Evolutionary conservation across 192 early-diverging fungal genomes (phyloP), one percentile per base, ranked within the genome.

Genomic region (Coemansia sp.): DNA sequence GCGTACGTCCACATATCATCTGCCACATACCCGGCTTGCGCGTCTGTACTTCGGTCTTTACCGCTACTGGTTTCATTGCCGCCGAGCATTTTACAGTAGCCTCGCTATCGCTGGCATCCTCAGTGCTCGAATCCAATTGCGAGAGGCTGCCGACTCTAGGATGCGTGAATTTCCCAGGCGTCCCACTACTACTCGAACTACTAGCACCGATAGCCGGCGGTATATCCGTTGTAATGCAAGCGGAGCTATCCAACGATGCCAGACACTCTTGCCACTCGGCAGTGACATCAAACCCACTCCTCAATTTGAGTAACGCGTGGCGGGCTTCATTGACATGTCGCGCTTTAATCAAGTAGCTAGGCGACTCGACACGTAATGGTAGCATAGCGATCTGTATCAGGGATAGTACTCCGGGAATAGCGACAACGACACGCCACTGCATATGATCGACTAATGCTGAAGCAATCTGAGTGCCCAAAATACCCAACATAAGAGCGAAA

Each of bases 371-470:
- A 63, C 87, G 88, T 38, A 90, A 80, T 9, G 88, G 87, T 10
- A 92, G 78, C 61, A 87, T 46, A 0, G 74, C 67, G 67, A 88
- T 82, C 66, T 94, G 92, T 2, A 88, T 5, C 9, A 92, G 72
- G 8, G 88, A 78, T 9, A 91, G 82, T 13, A 87, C 57, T 3
- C 78, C 84, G 11, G 88, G 86, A 5, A 93, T 41, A 0, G 85
- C 84, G 40, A 92, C 86, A 29, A 91, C 79, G 5, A 87, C 66
- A 29, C 94, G 82, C 94, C 94, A 96, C 15, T 86, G 69, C 10
- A 86, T 85, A 1, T 88, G 73, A 53, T 18, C 66, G 29, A 88
- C 74, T 31, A 77, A 78, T 31, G 90, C 72, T 38, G 87, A 88
- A 13, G 87, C 81, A 3, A 90, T 40, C 68, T 92, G 90, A 43